A percentile compares a stretch with the other conserved stretches of the same genome.
Conservation (phyloP, 495 filamentous ascomycete species). For the Aspergillus sparsus region DNA sequence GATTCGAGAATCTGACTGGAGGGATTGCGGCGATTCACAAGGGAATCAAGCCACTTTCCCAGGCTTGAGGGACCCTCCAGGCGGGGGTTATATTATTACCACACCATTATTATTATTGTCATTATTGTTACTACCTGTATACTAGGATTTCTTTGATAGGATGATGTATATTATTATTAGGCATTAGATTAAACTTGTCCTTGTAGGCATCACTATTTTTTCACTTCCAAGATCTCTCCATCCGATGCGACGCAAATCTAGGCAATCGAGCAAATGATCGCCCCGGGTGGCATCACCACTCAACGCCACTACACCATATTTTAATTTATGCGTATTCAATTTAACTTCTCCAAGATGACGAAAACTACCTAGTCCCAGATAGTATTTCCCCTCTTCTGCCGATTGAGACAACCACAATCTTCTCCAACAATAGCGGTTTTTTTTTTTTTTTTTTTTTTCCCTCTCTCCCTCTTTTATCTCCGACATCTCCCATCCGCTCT, state of each 20-base stretch:
- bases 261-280: too few species aligned
- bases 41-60: slow-evolving; percentile 78
- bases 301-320: too few species aligned
- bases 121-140: slow-evolving; percentile 7
- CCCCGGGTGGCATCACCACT: too few species aligned
- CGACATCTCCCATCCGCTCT: slow-evolving; percentile 11
- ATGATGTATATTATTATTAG: slow-evolving; percentile 10
- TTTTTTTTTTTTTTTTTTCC: not conserved
- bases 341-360: too few species aligned
- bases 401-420: slow-evolving; percentile 3
- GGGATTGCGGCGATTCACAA: slow-evolving; percentile 96
- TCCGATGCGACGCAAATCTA: too few species aligned
- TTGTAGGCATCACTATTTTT: not conserved
- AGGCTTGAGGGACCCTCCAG: slow-evolving; percentile 21
- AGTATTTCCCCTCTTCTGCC: not conserved
- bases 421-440: slow-evolving; percentile 1
- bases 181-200: not conserved
- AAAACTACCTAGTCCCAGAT: too few species aligned
- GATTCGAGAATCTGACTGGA: slow-evolving; percentile 84
- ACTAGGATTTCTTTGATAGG: not conserved
- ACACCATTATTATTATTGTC: slow-evolving; percentile 3
- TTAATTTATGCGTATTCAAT: too few species aligned
- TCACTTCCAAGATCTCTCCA: not conserved
- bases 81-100: slow-evolving; percentile 1
- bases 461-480: slow-evolving; percentile 12